phyloP scores from a whole-genome alignment of 345 rosid species.

The Linum tenue region DNA sequence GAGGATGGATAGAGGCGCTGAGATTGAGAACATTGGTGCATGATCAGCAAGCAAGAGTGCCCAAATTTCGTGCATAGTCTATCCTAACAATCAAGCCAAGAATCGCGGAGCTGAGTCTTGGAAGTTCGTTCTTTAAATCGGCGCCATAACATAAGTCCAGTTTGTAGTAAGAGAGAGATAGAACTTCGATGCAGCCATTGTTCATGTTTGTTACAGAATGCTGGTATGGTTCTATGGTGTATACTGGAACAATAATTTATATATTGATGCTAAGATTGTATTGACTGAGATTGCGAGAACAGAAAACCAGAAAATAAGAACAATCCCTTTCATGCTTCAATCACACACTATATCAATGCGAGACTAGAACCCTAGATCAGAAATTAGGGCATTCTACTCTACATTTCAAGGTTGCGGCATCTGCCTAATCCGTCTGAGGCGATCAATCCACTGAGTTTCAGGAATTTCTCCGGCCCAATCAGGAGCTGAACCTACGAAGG shows the following conservation, averaged over 20 bases:
- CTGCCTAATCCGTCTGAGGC: slow-evolving; percentile 42
- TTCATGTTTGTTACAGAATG: neutral
- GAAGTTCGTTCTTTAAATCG: neutral
- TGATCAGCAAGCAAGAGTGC: slow-evolving; percentile 17
- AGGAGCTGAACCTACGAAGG: slow-evolving; percentile 64
- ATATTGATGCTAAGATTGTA: neutral
- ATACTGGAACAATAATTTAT: neutral
- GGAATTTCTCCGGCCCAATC: slow-evolving; percentile 58
- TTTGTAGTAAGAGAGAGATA: neutral
- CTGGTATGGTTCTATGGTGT: neutral
- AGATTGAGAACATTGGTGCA: slow-evolving; percentile 62
- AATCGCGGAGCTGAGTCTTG: neutral
- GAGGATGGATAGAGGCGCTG: slow-evolving; percentile 76
- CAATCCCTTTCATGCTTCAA: neutral
- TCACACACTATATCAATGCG: neutral
- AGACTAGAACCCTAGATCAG: neutral
- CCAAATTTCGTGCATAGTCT: neutral
- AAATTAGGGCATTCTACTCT: neutral
- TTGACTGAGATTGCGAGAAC: neutral
- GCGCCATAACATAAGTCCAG: neutral
- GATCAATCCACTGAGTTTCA: slow-evolving; percentile 73
- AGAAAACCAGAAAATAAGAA: too few species aligned
- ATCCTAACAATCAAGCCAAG: too few species aligned
- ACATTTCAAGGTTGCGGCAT: neutral
- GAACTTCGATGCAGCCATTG: neutral